Evolutionary conservation across 129 eudicot genomes (phyloP), one percentile per base, ranked within the genome.

Genomic region (Ambrosia artemisiifolia): DNA sequence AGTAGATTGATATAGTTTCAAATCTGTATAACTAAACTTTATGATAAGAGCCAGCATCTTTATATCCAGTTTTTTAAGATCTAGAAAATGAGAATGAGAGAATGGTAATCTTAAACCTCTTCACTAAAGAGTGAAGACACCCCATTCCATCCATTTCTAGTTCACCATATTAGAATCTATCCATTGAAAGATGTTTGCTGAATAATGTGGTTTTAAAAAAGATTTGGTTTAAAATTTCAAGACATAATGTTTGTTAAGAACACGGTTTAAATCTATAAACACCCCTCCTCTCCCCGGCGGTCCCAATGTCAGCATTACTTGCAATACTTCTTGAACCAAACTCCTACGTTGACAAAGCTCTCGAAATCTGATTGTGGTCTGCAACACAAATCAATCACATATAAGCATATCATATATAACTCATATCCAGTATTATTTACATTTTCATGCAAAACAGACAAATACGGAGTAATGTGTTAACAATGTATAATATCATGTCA

Each of bases 361-460:
- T 93, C 98, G 30, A 83, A 93, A 74, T 93, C 98, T 12, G 98
- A 87, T 79, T 93, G 98, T 5, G 96, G 98, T 38, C 96, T 93
- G 92, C 88, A 85, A 79, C 19, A 79, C 54, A 67, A 54, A 73
- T 34, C 50, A 61, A 57, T 43, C 33, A 35, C 62, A 65, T 67
- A 57, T 38, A 70, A 56, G 24, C 9, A 38, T 34, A 13, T 7
- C 19, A 10, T 24, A 24, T 57, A 60, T 28, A 60, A 7, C 60
- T 19, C 2, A 19, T 54, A 7, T 18, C 60, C 60, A 54, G 11
- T 18, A 19, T 19, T 9, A 18, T 18, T 19, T 18, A 19, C 33
- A 19, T 18, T 7, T 50, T 50, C 17, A 4, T 4, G 2, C 1
- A 48, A 51, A 8, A 5, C 61, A 19, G 32, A 54, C 11, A 54